Percentiles rank a stretch among this genome's conserved stretches.
These are phyloP conservation scores for Microbotryomycetes sp. DNA, from an alignment of 1,284 basidiomycete species.

Conservation along the genomic window DNA sequence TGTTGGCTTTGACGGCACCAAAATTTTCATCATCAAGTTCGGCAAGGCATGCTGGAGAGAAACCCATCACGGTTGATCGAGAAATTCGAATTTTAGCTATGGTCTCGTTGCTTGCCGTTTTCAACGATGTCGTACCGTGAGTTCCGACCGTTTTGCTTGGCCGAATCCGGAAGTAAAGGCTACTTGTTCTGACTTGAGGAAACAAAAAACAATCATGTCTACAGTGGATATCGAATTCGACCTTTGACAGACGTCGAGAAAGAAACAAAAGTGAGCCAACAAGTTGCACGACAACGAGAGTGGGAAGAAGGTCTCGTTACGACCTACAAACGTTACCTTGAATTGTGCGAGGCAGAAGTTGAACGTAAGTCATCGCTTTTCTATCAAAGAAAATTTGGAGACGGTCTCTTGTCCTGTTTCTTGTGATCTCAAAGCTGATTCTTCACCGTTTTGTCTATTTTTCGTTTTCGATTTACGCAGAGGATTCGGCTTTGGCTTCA, in stretches of 20 bases:
- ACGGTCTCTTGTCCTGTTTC: neutral
- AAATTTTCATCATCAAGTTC: conserved; percentile 58
- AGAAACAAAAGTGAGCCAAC: conserved; percentile 87
- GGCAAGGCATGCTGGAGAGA: conserved; percentile 49
- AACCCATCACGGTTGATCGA: conserved; percentile 63
- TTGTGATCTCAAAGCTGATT: neutral
- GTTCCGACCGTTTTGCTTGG: conserved; percentile 43
- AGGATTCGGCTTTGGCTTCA: conserved; percentile 62
- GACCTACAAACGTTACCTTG: conserved; percentile 84
- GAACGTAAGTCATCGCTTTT: conserved; percentile 56
- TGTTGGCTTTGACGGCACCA: conserved; percentile 73
- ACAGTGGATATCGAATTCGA: conserved; percentile 60
- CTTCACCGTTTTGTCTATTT: neutral
- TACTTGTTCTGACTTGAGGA: neutral
- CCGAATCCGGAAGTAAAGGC: neutral
- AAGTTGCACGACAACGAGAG: conserved; percentile 81
- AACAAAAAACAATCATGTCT: neutral
- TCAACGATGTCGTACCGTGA: conserved; percentile 90
- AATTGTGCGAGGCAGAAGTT: conserved; percentile 73
- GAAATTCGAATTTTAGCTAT: conserved; percentile 82
- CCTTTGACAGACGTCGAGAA: conserved; percentile 83
- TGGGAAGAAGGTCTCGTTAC: conserved; percentile 93
- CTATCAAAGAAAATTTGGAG: conserved; percentile 34
- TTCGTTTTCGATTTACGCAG: too few relatives aligned
- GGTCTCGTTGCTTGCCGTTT: conserved; percentile 86